Percentiles rank a stretch among this genome's conserved stretches.
Evolutionary conservation across 73 alveolate genomes (phyloP).

Genomic region (Durusdinium trenchii): DNA sequence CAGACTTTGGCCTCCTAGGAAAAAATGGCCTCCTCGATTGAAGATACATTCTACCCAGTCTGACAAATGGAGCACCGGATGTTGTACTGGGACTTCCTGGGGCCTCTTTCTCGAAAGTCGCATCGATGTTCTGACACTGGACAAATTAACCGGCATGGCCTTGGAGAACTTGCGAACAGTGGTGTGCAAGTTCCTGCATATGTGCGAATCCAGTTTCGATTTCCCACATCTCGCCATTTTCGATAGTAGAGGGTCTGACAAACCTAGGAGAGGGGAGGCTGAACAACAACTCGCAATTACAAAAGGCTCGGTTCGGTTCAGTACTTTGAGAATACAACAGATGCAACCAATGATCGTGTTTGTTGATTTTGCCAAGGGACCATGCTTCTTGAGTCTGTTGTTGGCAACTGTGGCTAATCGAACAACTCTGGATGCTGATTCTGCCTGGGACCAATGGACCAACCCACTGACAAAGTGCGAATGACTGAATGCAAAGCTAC

Average conservation of each 20-base stretch:
- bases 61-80: not conserved
- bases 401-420: constrained; percentile 40
- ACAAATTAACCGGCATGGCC: not conserved
- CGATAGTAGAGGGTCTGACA: not conserved
- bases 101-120: not conserved
- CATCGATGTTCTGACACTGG: not conserved
- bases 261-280: not conserved
- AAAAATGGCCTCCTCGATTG: constrained; percentile 25
- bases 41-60: constrained; percentile 28
- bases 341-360: not conserved
- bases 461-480: not conserved
- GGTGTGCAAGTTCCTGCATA: constrained; percentile 18
- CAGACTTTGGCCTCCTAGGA: not conserved
- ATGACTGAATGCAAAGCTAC: not conserved
- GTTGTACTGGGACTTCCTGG: not conserved
- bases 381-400: constrained; percentile 23
- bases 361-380: not conserved
- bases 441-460: constrained; percentile 5
- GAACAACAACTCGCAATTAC: not conserved
- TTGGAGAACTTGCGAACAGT: not conserved
- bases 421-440: constrained; percentile 16
- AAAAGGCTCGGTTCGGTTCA: not conserved
- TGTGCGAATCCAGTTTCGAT: constrained; percentile 28
- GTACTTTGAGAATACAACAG: not conserved
- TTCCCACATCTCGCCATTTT: constrained; percentile 44